phyloP scores from a whole-genome alignment of 2,329 filamentous ascomycete genomes.

The Aspergillus unguis region DNA sequence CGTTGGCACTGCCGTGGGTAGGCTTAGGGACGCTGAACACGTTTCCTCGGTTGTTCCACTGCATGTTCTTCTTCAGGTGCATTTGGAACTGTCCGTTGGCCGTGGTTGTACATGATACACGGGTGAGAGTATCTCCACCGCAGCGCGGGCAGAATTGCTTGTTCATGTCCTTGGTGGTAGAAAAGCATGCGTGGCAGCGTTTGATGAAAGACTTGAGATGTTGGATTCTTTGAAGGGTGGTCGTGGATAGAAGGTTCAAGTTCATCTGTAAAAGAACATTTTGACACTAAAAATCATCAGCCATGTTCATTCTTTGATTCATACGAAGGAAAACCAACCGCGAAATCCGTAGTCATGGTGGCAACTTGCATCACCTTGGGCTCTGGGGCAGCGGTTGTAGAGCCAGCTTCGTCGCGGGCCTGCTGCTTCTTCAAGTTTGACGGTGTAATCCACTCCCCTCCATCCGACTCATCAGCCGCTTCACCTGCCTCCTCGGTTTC shows the following conservation, averaged over 20 bases:
- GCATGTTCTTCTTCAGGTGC: constrained; percentile 90
- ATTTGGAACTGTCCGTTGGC: constrained; percentile 75
- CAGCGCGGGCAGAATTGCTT: constrained; percentile 93
- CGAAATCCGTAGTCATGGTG: constrained; percentile 92
- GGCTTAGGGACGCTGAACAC: constrained; percentile 92
- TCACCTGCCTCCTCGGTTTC: constrained; percentile 23
- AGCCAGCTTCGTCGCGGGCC: constrained; percentile 58
- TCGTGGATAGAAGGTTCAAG: constrained; percentile 77
- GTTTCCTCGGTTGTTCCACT: constrained; percentile 92
- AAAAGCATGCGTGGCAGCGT: constrained; percentile 91
- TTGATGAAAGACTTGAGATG: constrained; percentile 85
- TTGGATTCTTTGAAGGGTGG: constrained; percentile 71
- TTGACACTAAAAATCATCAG: constrained; percentile 50
- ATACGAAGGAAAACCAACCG: constrained; percentile 57
- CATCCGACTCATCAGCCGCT: constrained; percentile 45
- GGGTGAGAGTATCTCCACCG: constrained; percentile 79
- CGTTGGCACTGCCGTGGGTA: constrained; percentile 73
- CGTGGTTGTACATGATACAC: constrained; percentile 82
- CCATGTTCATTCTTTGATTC: background rate
- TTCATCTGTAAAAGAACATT: constrained; percentile 95
- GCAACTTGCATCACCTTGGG: constrained; percentile 74
- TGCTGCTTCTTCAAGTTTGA: constrained; percentile 85
- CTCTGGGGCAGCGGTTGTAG: constrained; percentile 50
- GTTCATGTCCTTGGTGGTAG: constrained; percentile 74
- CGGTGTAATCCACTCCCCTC: constrained; percentile 88